phyloP scores from a whole-genome alignment of 768 basidiomycete species.

The Auriscalpium microsporum region DNA sequence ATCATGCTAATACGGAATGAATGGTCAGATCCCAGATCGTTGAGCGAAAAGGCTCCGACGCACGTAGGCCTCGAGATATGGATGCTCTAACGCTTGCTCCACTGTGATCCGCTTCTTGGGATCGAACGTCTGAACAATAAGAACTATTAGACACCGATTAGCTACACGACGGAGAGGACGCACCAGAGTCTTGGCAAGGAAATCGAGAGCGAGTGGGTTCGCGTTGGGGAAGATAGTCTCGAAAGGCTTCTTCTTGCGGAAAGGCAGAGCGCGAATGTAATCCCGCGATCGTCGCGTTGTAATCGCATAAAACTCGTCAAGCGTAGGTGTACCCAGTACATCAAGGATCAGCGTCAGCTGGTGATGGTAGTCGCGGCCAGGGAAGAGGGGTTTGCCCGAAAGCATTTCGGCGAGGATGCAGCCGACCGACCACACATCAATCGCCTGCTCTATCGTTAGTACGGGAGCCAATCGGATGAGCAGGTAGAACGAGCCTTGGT shows the following conservation, averaged over 20 bases:
- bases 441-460: slow-evolving; percentile 48
- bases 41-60: slow-evolving; percentile 21
- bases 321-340: slow-evolving; percentile 90
- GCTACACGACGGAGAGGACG: slow-evolving; percentile 12
- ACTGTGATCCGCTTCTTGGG: slow-evolving; percentile 95
- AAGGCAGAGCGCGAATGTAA: slow-evolving; percentile 91
- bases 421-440: slow-evolving; percentile 83
- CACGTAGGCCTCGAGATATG: slow-evolving; percentile 90
- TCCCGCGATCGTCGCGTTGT: slow-evolving; percentile 87
- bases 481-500: slow-evolving; percentile 55
- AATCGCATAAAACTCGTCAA: slow-evolving; percentile 98
- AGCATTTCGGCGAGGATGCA: slow-evolving; percentile 95
- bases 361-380: slow-evolving; percentile 94
- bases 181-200: slow-evolving; percentile 79
- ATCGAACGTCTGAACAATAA: slow-evolving; percentile 70
- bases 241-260: slow-evolving; percentile 82
- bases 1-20: slow-evolving; percentile 52
- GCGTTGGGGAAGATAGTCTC: slow-evolving; percentile 85
- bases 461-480: slow-evolving; percentile 26
- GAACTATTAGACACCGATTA: not conserved
- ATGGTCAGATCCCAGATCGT: not conserved
- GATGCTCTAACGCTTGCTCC: slow-evolving; percentile 90
- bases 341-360: slow-evolving; percentile 94
- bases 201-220: slow-evolving; percentile 66
- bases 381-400: slow-evolving; percentile 93